phyloP scores from a whole-genome alignment of 164 flowering plant genomes.

The Akebia trifoliata region DNA sequence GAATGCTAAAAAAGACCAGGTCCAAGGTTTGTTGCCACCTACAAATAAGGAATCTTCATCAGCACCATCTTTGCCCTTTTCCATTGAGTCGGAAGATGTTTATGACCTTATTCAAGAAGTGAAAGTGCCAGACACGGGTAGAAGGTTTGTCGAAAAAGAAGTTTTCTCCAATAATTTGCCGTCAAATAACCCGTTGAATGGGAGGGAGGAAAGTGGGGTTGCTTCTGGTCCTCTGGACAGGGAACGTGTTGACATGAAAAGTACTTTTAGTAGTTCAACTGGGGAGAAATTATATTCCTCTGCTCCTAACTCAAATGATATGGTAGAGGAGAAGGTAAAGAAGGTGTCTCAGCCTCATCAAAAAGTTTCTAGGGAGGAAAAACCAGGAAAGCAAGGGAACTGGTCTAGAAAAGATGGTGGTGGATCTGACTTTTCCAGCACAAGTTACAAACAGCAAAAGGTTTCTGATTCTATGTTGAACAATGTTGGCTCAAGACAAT shows the following conservation, averaged over 20 bases:
- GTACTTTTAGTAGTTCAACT: constrained; percentile 34
- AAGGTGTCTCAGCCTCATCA: constrained; percentile 89
- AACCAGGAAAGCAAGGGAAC: constrained; percentile 51
- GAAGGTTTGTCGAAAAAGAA: constrained; percentile 55
- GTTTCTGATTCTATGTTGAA: constrained; percentile 30
- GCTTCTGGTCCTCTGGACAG: constrained; percentile 43
- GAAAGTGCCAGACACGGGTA: constrained; percentile 42
- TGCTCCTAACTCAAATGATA: constrained; percentile 39
- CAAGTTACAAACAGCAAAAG: constrained; percentile 44
- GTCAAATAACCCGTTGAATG: constrained; percentile 23
- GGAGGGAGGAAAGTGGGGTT: constrained; percentile 40
- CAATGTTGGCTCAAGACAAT: constrained; percentile 35
- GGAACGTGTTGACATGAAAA: constrained; percentile 44
- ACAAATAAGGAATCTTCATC: constrained; percentile 52
- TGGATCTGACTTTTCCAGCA: constrained; percentile 37
- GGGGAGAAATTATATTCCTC: constrained; percentile 30
- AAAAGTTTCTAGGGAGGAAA: constrained; percentile 65
- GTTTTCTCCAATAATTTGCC: constrained; percentile 32
- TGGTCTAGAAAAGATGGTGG: constrained; percentile 47
- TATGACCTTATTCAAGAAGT: constrained; percentile 48
- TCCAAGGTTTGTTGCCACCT: constrained; percentile 32
- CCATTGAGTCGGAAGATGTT: constrained; percentile 44
- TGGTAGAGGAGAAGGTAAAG: constrained; percentile 49
- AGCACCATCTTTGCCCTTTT: constrained; percentile 34
- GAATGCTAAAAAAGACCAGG: constrained; percentile 65